Base-by-base conservation (phyloP, 495 filamentous ascomycete genomes). In the Coniosporium apollinis region DNA sequence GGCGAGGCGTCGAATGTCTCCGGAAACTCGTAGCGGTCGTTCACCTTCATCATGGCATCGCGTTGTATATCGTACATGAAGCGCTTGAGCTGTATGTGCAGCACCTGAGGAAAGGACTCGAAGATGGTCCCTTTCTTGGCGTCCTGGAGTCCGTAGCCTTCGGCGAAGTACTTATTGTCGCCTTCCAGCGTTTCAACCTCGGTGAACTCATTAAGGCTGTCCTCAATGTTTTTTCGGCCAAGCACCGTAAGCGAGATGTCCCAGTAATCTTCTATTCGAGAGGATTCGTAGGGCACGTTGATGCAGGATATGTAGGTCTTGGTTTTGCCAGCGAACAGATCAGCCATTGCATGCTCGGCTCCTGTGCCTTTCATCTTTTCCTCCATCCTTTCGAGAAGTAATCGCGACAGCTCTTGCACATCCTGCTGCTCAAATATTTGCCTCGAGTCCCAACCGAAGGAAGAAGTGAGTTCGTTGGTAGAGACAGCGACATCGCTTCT, bases 381-480 rank as follows among this genome's bases (percentile, higher is more conserved):
- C 50, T 96, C 89, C 60, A 99, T 71, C 30, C 78, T 74, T 55
- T 99, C 89, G 79, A 99, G 96, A 20, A 99, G 65, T 52, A 94
- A 94, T 28, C 89, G 69, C 13, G 84, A 94, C 13, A 99, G 63
- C 53, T 99, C 89, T 51, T 99, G 89, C 5, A 99, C 89, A 58
- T 99, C 89, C 60, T 99, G 89, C 53, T 99, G 89, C 53, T 94
- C 91, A 55, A 99, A 99, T 21, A 94, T 94, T 53, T 99, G 87
- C 42, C 79, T 74, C 0, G 85, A 87, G 46, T 99, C 87, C 89
- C 89, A 99, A 19, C 89, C 89, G 58, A 99, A 99, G 0, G 91
- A 94, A 38, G 73, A 73, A 0, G 89, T 99, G 13, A 99, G 72
- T 49, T 99, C 89, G 28, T 74, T 79, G 4, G 89, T 99, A 1